Evolutionary conservation across 306 rosid species (phyloP).

Genomic region (Castanea crenata): DNA sequence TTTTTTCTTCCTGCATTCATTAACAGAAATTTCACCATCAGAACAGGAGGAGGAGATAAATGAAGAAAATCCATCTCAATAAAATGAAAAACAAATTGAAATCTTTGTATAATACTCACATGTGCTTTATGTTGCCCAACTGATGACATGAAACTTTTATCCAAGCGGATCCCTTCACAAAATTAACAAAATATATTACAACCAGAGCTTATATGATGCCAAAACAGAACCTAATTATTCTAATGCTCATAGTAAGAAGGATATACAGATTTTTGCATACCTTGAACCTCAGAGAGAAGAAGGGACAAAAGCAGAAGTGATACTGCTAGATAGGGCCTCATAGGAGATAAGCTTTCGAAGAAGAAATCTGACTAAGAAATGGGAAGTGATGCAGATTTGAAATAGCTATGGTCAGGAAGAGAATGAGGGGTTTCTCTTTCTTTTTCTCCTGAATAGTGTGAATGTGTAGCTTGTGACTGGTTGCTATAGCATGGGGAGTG

Average conservation of each 20-base stretch:
- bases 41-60: neutral
- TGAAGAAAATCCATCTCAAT: neutral
- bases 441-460: neutral
- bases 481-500: conserved; percentile 31
- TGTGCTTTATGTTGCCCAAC: conserved; percentile 35
- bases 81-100: neutral
- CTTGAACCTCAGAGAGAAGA: conserved; percentile 55
- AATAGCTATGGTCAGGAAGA: too few species aligned
- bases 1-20: conserved; percentile 41
- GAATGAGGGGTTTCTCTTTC: conserved; percentile 15
- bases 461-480: conserved; percentile 24
- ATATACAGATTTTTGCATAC: conserved; percentile 27
- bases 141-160: conserved; percentile 34
- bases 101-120: conserved; percentile 33
- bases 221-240: neutral
- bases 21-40: conserved; percentile 9
- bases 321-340: conserved; percentile 46
- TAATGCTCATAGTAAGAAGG: neutral
- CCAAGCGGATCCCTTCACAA: conserved; percentile 70
- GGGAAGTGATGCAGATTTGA: neutral
- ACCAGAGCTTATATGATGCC: neutral
- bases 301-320: conserved; percentile 59
- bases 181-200: conserved; percentile 11
- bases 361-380: neutral
- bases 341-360: conserved; percentile 27